phyloP scores from a whole-genome alignment of 2,329 filamentous ascomycete genomes.

The Claviceps sp. region DNA sequence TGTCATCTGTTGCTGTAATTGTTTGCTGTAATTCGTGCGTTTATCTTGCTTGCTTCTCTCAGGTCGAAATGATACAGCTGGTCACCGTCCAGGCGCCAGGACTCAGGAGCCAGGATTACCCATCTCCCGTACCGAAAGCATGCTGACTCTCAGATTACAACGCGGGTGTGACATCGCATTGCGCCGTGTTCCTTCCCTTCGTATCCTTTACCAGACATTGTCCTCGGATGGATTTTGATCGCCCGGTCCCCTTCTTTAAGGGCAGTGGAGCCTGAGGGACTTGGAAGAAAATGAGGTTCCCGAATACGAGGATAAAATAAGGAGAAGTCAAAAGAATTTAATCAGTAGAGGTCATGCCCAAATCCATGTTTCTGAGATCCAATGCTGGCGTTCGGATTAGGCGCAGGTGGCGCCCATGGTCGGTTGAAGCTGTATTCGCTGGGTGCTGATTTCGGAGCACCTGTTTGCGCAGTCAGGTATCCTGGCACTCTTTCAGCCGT shows the following conservation, averaged over 20 bases:
- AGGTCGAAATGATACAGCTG: neutral
- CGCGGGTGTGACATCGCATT: neutral
- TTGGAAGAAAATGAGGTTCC: too few species aligned
- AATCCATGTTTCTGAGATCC: neutral
- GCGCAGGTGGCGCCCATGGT: conserved; percentile 20
- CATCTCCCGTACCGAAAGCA: neutral
- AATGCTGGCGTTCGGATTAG: neutral
- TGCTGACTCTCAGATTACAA: neutral
- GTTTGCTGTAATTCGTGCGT: neutral
- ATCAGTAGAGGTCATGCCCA: conserved; percentile 1
- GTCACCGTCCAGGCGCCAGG: neutral
- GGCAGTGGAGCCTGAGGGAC: too few species aligned
- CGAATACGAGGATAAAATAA: neutral
- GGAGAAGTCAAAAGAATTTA: neutral
- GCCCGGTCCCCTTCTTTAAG: too few species aligned
- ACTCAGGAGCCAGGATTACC: too few species aligned
- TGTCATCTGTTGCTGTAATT: neutral
- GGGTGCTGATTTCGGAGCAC: conserved; percentile 38
- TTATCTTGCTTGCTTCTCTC: neutral
- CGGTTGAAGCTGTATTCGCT: conserved; percentile 42
- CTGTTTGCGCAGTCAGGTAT: conserved; percentile 41
- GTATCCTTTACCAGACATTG: neutral
- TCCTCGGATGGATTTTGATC: neutral
- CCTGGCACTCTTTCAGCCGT: conserved; percentile 24
- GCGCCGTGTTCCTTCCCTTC: neutral